Percentiles rank a stretch among this genome's conserved stretches.
Conservation (phyloP, 768 basidiomycete species). For the Lentinula edodes region DNA sequence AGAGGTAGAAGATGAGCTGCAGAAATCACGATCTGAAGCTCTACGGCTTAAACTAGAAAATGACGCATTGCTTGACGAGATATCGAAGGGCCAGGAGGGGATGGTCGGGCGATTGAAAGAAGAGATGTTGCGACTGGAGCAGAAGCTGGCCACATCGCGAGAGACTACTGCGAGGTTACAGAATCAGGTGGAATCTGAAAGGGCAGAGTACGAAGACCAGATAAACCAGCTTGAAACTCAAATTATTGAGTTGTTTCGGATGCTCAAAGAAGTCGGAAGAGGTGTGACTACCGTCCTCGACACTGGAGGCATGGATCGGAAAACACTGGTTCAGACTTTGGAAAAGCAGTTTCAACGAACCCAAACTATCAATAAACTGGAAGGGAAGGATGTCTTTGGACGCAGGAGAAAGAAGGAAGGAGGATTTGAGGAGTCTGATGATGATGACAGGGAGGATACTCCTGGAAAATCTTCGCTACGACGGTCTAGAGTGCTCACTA, state of each 20-base stretch:
- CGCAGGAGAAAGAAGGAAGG: constrained; percentile 18
- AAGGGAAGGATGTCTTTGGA: constrained; percentile 48
- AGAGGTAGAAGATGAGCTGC: constrained; percentile 71
- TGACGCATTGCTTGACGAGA: constrained; percentile 74
- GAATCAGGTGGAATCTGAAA: constrained; percentile 72
- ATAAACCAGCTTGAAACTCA: constrained; percentile 87
- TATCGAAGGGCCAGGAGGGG: constrained; percentile 77
- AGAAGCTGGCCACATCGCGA: constrained; percentile 72
- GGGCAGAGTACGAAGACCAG: constrained; percentile 74
- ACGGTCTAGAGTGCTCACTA: constrained; percentile 24
- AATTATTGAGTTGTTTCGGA: constrained; percentile 90
- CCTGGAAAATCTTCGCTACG: constrained; percentile 48
- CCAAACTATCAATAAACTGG: constrained; percentile 81
- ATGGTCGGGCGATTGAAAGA: constrained; percentile 77
- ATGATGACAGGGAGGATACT: constrained; percentile 44
- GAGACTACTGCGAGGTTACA: constrained; percentile 74
- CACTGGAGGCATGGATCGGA: constrained; percentile 67
- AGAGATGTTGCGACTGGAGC: constrained; percentile 63
- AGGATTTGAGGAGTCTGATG: constrained; percentile 13
- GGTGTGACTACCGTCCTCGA: constrained; percentile 74
- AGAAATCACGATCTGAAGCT: constrained; percentile 57
- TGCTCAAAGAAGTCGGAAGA: constrained; percentile 82
- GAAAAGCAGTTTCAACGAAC: constrained; percentile 79
- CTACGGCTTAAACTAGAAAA: constrained; percentile 75
- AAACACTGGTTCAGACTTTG: constrained; percentile 71